Base-by-base conservation (phyloP, 352 stramenopile genomes). In the Pythium plurisporium region DNA sequence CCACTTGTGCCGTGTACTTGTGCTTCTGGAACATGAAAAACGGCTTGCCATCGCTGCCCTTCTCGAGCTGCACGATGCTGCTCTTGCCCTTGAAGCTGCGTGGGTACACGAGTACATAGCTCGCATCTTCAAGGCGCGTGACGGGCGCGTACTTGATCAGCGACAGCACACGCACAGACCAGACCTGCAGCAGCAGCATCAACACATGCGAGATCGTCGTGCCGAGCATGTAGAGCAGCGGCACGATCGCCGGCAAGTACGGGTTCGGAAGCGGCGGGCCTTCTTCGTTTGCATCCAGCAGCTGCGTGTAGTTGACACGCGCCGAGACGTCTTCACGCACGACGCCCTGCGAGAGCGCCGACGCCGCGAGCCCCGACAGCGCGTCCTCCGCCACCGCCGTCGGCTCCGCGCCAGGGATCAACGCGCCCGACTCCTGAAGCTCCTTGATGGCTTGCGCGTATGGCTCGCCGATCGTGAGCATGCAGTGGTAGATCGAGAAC, bases 11-110 rank as follows among this genome's bases (percentile, higher is more conserved):
- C 5, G 92, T 67, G 55, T 95, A 95, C 64, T 95, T 95, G 74
- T 90, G 83, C 70, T 94, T 95, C 60, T 95, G 86, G 57, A 95
- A 95, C 42, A 92, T 59, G 47, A 95, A 95, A 46, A 87, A 94
- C 20, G 75, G 73, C 3, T 68, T 67, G 33, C 74, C 71, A 6
- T 70, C 67, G 4, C 63, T 63, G 2, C 69, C 74, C 31, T 78
- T 74, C 34, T 86, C 72, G 23, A 95, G 72, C 58, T 70, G 59
- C 26, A 94, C 77, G 46, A 95, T 94, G 57, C 76, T 85, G 64
- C 82, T 94, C 71, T 94, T 94, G 40, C 86, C 86, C 62, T 91
- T 90, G 65, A 92, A 93, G 50, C 82, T 89, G 43, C 86, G 80
- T 27, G 86, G 86, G 38, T 91, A 74, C 19, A 95, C 84, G 60